Base-by-base conservation (phyloP, 2,329 filamentous ascomycete genomes). In the Claviceps cyperi region DNA sequence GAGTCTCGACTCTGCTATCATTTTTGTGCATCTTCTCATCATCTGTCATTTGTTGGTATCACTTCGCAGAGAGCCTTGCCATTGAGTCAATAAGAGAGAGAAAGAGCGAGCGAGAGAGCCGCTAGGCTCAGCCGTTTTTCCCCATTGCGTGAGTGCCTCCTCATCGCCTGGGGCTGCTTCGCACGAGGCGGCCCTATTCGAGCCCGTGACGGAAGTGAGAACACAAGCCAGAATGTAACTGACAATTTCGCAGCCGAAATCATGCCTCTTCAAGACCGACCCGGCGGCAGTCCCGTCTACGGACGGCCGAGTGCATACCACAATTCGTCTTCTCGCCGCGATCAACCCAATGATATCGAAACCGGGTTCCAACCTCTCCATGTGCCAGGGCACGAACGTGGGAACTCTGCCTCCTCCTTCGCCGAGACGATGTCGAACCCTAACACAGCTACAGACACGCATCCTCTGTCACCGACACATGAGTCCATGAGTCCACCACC, bases 261-360 rank as follows among this genome's bases (percentile, higher is more conserved):
- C 61, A 82, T 83, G 78, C 78, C 78, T 67, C 73, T 78, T 56
- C 76, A 77, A 55, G 71, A 77, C 63, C 75, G 83, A 65, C 84
- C 84, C 51, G 79, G 80, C 61, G 76, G 76, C 57, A 75, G 72
- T 57, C 75, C 80, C 54, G 73, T 73, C 50, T 76, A 76, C 59
- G 78, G 83, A 57, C 76, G 79, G 53, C 74, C 77, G 59, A 76
- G 71, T 60, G 71, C 77, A 51, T 87, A 86, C 65, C 77, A 83
- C 58, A 80, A 81, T 55, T 83, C 84, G 43, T 76, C 79, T 24
- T 78, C 81, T 49, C 79, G 84, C 59, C 80, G 83, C 57, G 72
- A 70, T 48, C 76, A 76, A 52, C 78, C 80, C 46, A 75, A 76
- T 51, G 86, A 94, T 62, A 70, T 86, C 59, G 88, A 94, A 64